These are phyloP conservation scores for Pelargonium fulgidum DNA, from an alignment of 441 rosid species.

Conservation along the genomic window DNA sequence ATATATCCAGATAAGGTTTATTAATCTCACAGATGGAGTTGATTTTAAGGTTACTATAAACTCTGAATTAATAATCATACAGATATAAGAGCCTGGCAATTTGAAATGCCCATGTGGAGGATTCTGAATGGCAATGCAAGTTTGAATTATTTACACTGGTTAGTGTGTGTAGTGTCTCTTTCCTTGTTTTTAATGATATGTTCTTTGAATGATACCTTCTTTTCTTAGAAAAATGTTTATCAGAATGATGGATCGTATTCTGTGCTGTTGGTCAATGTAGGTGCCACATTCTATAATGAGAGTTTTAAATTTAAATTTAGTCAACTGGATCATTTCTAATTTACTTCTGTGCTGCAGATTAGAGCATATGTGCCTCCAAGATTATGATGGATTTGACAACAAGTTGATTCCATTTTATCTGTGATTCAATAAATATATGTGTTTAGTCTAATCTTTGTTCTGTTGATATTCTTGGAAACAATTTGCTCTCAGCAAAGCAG, in stretches of 20 bases:
- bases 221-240: neutral
- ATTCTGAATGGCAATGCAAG: neutral
- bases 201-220: neutral
- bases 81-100: neutral
- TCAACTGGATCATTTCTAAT: neutral
- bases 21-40: neutral
- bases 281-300: neutral
- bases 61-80: neutral
- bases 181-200: neutral
- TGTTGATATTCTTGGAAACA: neutral
- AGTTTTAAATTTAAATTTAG: neutral
- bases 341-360: slow-evolving; percentile 3
- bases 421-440: neutral
- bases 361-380: neutral
- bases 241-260: slow-evolving; percentile 1
- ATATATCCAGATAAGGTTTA: neutral
- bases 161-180: neutral
- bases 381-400: neutral
- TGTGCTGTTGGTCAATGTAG: neutral
- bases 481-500: neutral
- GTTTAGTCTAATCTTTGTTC: neutral
- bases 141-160: neutral
- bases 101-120: neutral
- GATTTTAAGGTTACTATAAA: neutral
- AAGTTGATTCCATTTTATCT: slow-evolving; percentile 2